Conservation (phyloP, 768 basidiomycete genomes). For the Lactarius akahatsu region DNA sequence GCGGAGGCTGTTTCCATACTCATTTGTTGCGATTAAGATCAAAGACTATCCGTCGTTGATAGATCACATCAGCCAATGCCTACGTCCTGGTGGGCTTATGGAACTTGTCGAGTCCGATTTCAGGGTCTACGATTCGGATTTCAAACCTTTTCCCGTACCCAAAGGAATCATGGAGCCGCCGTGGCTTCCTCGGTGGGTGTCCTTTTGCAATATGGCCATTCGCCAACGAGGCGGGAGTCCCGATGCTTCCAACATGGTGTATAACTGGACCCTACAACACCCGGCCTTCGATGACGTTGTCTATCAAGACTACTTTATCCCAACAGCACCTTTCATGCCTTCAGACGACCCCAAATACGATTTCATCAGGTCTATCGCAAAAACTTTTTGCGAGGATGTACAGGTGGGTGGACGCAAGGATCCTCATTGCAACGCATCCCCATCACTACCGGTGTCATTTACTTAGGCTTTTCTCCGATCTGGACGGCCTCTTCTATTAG, state of each 20-base stretch:
- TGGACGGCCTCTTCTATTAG: constrained; percentile 65
- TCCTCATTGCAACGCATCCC: not conserved
- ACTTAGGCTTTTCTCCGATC: constrained; percentile 64
- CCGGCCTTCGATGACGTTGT: constrained; percentile 58
- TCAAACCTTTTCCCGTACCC: constrained; percentile 44
- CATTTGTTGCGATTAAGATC: constrained; percentile 46
- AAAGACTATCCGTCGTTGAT: constrained; percentile 63
- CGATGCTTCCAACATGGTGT: constrained; percentile 58
- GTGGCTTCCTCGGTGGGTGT: constrained; percentile 65
- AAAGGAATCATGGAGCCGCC: constrained; percentile 48
- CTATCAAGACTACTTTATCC: constrained; percentile 61
- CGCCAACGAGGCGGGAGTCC: constrained; percentile 57
- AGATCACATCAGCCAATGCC: constrained; percentile 61
- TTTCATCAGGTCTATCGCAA: constrained; percentile 16
- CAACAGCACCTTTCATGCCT: constrained; percentile 51
- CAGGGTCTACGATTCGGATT: constrained; percentile 52
- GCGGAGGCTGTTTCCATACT: not conserved
- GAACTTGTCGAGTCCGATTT: constrained; percentile 72
- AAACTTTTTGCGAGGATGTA: constrained; percentile 57
- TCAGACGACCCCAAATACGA: constrained; percentile 35
- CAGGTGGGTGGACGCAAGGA: constrained; percentile 38
- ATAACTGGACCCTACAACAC: constrained; percentile 54
- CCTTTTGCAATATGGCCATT: constrained; percentile 51
- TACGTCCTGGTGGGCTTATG: constrained; percentile 70
- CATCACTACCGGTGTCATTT: constrained; percentile 1